phyloP scores from a whole-genome alignment of 352 stramenopile genomes.

The Phytophthora aleatoria region DNA sequence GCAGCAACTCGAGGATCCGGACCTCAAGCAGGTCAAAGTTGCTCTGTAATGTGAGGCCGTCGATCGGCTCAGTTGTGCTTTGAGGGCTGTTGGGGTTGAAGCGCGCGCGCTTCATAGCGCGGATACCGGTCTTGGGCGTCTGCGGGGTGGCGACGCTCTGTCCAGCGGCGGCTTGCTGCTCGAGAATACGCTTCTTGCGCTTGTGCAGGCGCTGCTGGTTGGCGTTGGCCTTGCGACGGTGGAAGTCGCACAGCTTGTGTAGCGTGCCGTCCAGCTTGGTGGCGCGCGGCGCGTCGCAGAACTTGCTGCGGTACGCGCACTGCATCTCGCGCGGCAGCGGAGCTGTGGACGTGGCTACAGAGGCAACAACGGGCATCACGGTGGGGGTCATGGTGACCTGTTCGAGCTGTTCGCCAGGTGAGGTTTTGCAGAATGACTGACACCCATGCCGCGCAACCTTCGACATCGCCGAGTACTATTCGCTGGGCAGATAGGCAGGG shows the following conservation, averaged over 20 bases:
- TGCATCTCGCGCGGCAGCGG: conserved; percentile 35
- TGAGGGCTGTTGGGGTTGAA: conserved; percentile 21
- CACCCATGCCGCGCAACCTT: conserved; percentile 4
- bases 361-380: neutral
- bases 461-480: conserved; percentile 30
- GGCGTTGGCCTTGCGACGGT: conserved; percentile 53
- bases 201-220: conserved; percentile 53
- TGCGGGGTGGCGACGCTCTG: conserved; percentile 8
- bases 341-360: neutral
- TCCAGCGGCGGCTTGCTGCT: conserved; percentile 16
- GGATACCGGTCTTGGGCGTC: conserved; percentile 5
- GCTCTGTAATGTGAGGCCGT: conserved; percentile 28
- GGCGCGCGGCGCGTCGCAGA: conserved; percentile 45
- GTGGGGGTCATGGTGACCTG: neutral
- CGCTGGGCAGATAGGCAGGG: neutral
- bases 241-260: conserved; percentile 61
- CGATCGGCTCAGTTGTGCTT: conserved; percentile 24
- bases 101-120: conserved; percentile 18
- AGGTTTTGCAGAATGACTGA: conserved; percentile 38
- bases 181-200: conserved; percentile 44
- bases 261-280: conserved; percentile 51
- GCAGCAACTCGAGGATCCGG: conserved; percentile 42
- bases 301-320: conserved; percentile 57
- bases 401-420: neutral
- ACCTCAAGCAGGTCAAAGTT: conserved; percentile 42